Evolutionary conservation across 2,329 filamentous ascomycete genomes (phyloP).

Genomic region (Parastagonospora nodorum): DNA sequence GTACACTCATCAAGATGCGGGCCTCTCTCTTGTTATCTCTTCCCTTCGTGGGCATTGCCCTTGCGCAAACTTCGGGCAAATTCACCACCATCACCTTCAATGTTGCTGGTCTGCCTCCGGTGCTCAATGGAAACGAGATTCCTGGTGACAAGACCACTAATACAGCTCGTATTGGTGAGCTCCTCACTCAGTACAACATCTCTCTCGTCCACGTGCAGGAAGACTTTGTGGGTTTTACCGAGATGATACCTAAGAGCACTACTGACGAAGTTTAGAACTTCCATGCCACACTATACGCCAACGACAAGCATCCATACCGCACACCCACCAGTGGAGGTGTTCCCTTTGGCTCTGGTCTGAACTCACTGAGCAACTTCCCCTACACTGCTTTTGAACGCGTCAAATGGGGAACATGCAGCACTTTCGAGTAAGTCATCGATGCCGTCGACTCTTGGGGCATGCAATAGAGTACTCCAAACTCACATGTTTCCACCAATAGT

Average conservation of each 20-base stretch:
- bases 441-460: background rate
- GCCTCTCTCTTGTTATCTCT: slow-evolving; percentile 10
- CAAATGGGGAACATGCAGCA: slow-evolving; percentile 65
- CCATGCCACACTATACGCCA: slow-evolving; percentile 64
- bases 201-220: slow-evolving; percentile 70
- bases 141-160: slow-evolving; percentile 67
- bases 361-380: slow-evolving; percentile 64
- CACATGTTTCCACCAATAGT: slow-evolving; percentile 32
- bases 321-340: slow-evolving; percentile 70
- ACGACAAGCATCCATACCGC: slow-evolving; percentile 63
- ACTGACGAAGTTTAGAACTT: slow-evolving; percentile 54
- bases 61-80: slow-evolving; percentile 43
- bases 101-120: slow-evolving; percentile 63
- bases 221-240: slow-evolving; percentile 55
- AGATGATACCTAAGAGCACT: background rate
- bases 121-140: slow-evolving; percentile 65
- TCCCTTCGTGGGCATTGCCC: slow-evolving; percentile 9
- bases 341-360: slow-evolving; percentile 66
- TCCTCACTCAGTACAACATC: slow-evolving; percentile 62
- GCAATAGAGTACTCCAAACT: background rate
- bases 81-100: slow-evolving; percentile 63
- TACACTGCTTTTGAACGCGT: slow-evolving; percentile 62
- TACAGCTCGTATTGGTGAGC: slow-evolving; percentile 60
- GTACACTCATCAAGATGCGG: slow-evolving; percentile 15
- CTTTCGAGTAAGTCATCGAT: slow-evolving; percentile 35